Evolutionary conservation across 495 filamentous ascomycete species (phyloP), one percentile per base, ranked within the genome.

Genomic region (Letharia columbiana): DNA sequence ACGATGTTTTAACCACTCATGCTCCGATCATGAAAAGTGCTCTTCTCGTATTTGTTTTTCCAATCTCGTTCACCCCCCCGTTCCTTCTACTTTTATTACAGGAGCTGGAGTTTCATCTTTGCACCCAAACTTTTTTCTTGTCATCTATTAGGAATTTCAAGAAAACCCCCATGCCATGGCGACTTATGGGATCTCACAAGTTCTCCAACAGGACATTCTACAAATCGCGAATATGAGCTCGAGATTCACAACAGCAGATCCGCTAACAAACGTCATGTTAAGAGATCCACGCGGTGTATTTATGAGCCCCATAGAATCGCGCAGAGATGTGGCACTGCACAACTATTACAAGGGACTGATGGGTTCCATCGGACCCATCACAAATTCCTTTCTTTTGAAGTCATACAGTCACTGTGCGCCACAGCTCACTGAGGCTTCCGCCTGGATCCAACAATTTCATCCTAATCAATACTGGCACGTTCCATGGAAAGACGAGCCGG

Each of bases 391-490:
- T 2, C 2, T 45, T 9, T 20, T 45, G 15, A 45, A 45, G 17
- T 45, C 44, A 45, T 45, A 20, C 7, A 45, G 17, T 20, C 17
- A 7, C 15, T 18, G 1, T 9, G 18, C 13, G 44, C 44, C 44
- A 20, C 13, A 45, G 18, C 1, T 45, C 44, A 20, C 20, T 20
- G 44, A 45, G 17, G 44, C 44, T 20, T 45, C 44, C 4, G 44
- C 44, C 15, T 45, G 44, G 44, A 45, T 45, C 8, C 44, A 45
- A 20, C 17, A 45, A 18, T 45, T 45, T 20, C 44, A 45, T 45
- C 56, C 31, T 10, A 15, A 59, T 39, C 56, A 33, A 35, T 59
- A 59, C 31, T 59, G 33, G 56, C 56, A 59, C n/a, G 33, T 59
- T 39, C 35, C 56, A 20, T 59, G 33, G 56, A 59, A 39, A 37